Base-by-base conservation (phyloP, 805 yeast genomes). In the Sungouiozyma ichnusensis region DNA sequence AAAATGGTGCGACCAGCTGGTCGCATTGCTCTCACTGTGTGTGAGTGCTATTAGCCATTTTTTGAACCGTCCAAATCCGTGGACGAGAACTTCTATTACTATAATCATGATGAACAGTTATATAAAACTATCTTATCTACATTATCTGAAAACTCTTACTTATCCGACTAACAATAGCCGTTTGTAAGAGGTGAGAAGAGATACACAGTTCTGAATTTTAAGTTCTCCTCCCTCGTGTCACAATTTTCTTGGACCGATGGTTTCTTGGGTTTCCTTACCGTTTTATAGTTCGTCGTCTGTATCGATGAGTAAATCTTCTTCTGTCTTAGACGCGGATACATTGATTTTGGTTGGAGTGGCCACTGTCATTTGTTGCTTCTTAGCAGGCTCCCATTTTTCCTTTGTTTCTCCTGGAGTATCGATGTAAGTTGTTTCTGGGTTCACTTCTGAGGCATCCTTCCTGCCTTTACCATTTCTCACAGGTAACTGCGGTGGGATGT, bases 401-500 rank as follows among this genome's bases (percentile, higher is more conserved):
- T 52, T 49, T 2, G 45, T 40, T 14, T 44, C 44, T 13, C 55
- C 62, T 19, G 63, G 63, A 3, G 62, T 58, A 33, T 60, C 63
- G 37, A 58, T 60, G 38, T 52, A 58, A 13, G 63, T 48, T 0
- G 63, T 57, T 42, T 55, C 53, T 4, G 65, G 57, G 6, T 54
- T 50, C 8, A 58, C 54, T 33, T 35, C 40, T 16, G 36, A 15
- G 3, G 40, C 37, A 4, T 31, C 39, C 1, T 16, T 31, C 3
- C 40, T 13, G 8, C n/a, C 17, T 8, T 19, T 35, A 20, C 40
- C 46, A 11, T 46, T 46, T 39, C 62, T 48, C 3, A 50, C 36
- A 16, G 62, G 60, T 37, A 61, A 44, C 45, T 58, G 63, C 14
- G 65, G 65, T 40, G 63, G 63, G 18, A 58, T 48, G 41, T 55